Evolutionary conservation across 768 basidiomycete species (phyloP).

Genomic region (Dendrothele bispora): DNA sequence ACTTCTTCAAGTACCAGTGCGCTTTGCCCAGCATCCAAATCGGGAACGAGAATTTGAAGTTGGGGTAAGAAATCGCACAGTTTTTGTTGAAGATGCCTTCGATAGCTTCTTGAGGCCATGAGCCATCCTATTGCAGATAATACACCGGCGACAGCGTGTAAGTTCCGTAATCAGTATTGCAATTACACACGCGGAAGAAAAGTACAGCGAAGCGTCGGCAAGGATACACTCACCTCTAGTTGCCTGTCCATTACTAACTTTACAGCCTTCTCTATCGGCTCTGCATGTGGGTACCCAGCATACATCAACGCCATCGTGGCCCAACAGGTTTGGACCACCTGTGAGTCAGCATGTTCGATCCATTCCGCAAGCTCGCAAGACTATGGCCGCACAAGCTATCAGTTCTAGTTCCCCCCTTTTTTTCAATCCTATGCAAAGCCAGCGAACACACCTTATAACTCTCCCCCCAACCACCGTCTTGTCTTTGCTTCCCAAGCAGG

Average conservation of each 20-base stretch:
- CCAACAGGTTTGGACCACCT: conserved; percentile 94
- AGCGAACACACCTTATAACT: conserved; percentile 85
- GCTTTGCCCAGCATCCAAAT: conserved; percentile 67
- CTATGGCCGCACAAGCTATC: too few species aligned
- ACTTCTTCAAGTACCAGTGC: conserved; percentile 65
- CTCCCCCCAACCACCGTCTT: conserved; percentile 99
- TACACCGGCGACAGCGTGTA: neutral
- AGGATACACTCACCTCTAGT: conserved; percentile 52
- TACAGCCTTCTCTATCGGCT: conserved; percentile 78
- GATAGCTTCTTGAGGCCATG: conserved; percentile 96
- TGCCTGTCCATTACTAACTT: conserved; percentile 89
- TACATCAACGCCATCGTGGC: conserved; percentile 91
- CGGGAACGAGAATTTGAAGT: conserved; percentile 73
- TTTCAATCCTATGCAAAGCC: too few species aligned
- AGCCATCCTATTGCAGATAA: conserved; percentile 63
- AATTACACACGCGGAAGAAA: neutral
- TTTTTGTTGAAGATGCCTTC: conserved; percentile 92
- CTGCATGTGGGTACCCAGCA: conserved; percentile 76
- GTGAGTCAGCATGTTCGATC: conserved; percentile 80
- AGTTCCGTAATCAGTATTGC: neutral
- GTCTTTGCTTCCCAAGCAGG: conserved; percentile 79
- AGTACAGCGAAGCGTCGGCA: conserved; percentile 76
- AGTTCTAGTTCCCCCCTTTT: too few species aligned
- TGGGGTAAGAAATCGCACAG: conserved; percentile 81
- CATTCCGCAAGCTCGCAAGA: conserved; percentile 81